These are phyloP conservation scores for Martiniozyma abietophila DNA, from an alignment of 805 yeast genomes.

Conservation along the genomic window DNA sequence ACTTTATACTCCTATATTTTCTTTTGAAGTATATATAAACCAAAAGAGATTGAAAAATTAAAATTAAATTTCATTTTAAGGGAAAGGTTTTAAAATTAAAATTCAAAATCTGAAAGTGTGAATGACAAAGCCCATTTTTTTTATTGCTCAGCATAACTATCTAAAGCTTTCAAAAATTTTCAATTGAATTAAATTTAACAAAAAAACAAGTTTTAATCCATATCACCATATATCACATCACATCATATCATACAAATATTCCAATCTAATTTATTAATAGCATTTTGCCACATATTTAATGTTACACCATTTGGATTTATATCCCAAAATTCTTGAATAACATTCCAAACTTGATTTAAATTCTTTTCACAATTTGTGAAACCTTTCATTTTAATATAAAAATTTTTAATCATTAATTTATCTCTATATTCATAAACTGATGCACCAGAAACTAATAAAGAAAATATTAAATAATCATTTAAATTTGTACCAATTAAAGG, in stretches of 20 bases:
- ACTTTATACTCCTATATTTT: too few species aligned
- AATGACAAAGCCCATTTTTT: too few species aligned
- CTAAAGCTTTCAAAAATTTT: too few species aligned
- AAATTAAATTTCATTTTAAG: too few species aligned
- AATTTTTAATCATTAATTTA: slow-evolving; percentile 14
- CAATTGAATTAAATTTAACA: too few species aligned
- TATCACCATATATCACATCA: too few species aligned
- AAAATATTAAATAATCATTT: slow-evolving; percentile 14
- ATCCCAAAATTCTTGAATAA: slow-evolving; percentile 20
- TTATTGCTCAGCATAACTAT: too few species aligned
- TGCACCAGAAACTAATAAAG: slow-evolving; percentile 19
- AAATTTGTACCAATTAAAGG: slow-evolving; percentile 11
- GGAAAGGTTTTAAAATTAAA: too few species aligned
- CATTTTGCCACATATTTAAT: slow-evolving; percentile 18
- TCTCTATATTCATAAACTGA: slow-evolving; percentile 21
- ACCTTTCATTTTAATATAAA: slow-evolving; percentile 11
- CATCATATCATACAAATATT: slow-evolving; percentile 16
- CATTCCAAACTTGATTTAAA: slow-evolving; percentile 14
- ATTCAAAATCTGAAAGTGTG: too few species aligned
- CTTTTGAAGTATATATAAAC: too few species aligned
- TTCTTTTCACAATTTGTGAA: slow-evolving; percentile 10
- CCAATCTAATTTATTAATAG: slow-evolving; percentile 18
- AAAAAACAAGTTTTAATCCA: too few species aligned
- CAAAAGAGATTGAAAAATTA: too few species aligned
- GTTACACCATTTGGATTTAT: slow-evolving; percentile 18